These are phyloP conservation scores for Calvatia gigantea DNA, from an alignment of 768 basidiomycete genomes.

Conservation along the genomic window DNA sequence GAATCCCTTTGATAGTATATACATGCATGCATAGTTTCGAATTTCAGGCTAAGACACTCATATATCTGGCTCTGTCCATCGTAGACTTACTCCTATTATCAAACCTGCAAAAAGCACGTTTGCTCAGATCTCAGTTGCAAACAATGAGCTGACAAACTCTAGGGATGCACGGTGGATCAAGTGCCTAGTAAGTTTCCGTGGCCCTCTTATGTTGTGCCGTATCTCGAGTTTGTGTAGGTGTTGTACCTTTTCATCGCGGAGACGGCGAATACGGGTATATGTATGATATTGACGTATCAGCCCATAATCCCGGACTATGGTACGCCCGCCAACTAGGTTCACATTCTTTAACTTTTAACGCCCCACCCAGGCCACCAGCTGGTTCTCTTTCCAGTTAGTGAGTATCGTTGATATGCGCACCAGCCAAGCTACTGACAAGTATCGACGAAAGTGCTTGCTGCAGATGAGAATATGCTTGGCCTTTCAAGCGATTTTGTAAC, in stretches of 20 bases:
- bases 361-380: constrained; percentile 24
- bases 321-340: constrained; percentile 10
- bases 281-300: constrained; percentile 44
- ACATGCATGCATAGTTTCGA: too few species aligned
- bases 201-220: background rate
- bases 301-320: constrained; percentile 39
- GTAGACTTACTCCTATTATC: constrained; percentile 35
- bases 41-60: too few species aligned
- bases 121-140: background rate
- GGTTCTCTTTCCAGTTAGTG: constrained; percentile 28
- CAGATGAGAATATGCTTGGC: constrained; percentile 18
- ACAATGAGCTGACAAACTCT: background rate
- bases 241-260: constrained; percentile 39
- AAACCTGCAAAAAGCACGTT: constrained; percentile 35
- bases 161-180: constrained; percentile 44
- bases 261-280: constrained; percentile 39
- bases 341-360: background rate
- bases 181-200: constrained; percentile 27
- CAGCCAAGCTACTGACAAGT: background rate
- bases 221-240: constrained; percentile 25
- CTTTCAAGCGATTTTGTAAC: background rate
- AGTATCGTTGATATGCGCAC: constrained; percentile 13
- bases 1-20: too few species aligned
- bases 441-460: constrained; percentile 24
- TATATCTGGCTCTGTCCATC: background rate